Evolutionary conservation across 2,329 filamentous ascomycete genomes (phyloP), one percentile per base, ranked within the genome.

Genomic region (Botryotinia calthae): DNA sequence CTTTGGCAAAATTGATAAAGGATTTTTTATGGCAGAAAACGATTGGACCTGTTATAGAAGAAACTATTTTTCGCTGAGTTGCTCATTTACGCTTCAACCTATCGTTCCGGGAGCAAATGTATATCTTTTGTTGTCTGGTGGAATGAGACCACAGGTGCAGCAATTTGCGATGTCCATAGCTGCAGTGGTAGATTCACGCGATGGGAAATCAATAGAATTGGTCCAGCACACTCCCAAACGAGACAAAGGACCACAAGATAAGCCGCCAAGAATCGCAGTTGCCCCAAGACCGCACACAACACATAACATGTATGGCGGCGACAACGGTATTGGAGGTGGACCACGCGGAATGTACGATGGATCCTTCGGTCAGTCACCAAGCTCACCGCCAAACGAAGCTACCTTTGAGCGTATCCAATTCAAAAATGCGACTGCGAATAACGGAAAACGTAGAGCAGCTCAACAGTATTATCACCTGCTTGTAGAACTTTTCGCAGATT

Each of bases 181-280:
- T 6, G 91, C 91, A 4, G 87, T 89, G 14, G 88, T 91, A 2
- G 90, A 91, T 77, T 87, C 85, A 14, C 83, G 87, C 12, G 84
- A 85, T 59, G 89, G 89, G 18, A 92, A 93, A 80, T 82, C 83
- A 25, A 89, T 92, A 67, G 90, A 92, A 77, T 84, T 93, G n/a
- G 88, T 93, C n/a, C 90, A 93, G 78, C 90, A 93, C 78, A 93
- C 90, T 0, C 90, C 91, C 0, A 93, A 93, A 80, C 86, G 91
- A 70, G 91, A 93, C 82, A 91, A 91, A 78, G 90, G 90, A 16
- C 90, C 90, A 3, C 90, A 89, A 75, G 86, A 88, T 78, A 88
- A 88, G 71, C 90, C 91, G 51, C 85, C 85, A 42, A 82, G 82
- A 72, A 81, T 87, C 31, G 84, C 76, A 0, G 72, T 82, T 1